Base-by-base conservation (phyloP, 2,329 filamentous ascomycete genomes). In the Colletotrichum sp. region DNA sequence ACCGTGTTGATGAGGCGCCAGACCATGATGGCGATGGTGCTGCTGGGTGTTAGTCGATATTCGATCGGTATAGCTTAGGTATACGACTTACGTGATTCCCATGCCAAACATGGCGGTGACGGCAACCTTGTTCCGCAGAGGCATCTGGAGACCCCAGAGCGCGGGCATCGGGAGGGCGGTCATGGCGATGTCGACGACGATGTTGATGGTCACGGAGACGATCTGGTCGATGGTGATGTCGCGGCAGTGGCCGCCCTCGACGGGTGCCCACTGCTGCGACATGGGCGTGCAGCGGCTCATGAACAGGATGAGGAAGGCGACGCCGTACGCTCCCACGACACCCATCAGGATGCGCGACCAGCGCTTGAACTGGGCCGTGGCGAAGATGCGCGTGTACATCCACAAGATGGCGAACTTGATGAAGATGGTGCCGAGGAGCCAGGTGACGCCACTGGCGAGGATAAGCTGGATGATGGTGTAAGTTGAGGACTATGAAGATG, bases 91-190 rank as follows among this genome's bases (percentile, higher is more conserved):
- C 82, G 82, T 60, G 64, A 82, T 71, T 12, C 84, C 83, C 59
- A 84, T 79, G 26, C 82, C 80, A 39, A 85, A 82, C 78, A 85
- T 82, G 44, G 79, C 72, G 28, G 76, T 82, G 64, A 85, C 79
- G 4, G 77, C 82, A 15, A 83, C 55, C 76, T 84, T 85, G 55
- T 85, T 86, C 13, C 83, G 82, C 30, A 79, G 71, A 1, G 82
- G 82, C 83, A 88, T 85, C 68, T 86, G 83, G 21, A 88, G 79
- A 15, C 83, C 82, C 86, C 86, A 88, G 1, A 88, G 83, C 79
- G 86, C 84, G 8, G 85, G 82, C 39, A 86, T 82, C 4, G 87
- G 87, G 12, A 88, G 83, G 49, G 83, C 82, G 24, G 87, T 79
- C 26, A 88, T 80, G 65, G 84, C 82, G 72, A 82, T 3, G 68